Percentiles rank a stretch among this genome's conserved stretches.
Evolutionary conservation across 2,329 filamentous ascomycete species (phyloP).

Genomic region (Dactylellina haptotyla): DNA sequence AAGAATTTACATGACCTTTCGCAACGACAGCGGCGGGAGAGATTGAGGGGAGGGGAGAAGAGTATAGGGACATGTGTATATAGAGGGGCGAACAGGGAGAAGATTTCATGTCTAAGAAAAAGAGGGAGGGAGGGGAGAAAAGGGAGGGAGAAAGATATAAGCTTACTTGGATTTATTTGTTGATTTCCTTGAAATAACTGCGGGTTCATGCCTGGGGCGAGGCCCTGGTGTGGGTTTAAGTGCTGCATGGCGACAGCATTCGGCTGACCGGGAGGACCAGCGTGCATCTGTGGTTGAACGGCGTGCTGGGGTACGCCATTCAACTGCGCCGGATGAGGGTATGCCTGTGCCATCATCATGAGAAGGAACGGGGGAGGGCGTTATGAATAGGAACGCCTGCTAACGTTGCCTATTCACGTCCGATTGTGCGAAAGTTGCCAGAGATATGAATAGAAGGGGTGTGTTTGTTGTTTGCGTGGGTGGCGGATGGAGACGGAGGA

Average conservation of each 20-base stretch:
- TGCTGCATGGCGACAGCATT: slow-evolving; percentile 57
- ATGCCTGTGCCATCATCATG: slow-evolving; percentile 58
- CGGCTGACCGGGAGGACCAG: slow-evolving; percentile 57
- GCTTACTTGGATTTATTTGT: slow-evolving; percentile 47
- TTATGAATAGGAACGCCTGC: slow-evolving; percentile 43
- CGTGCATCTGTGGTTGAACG: slow-evolving; percentile 58
- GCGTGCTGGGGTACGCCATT: slow-evolving; percentile 57
- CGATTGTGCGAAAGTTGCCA: slow-evolving; percentile 17
- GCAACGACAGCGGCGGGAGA: slow-evolving; percentile 36
- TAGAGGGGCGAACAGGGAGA: too few relatives aligned
- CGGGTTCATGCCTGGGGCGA: slow-evolving; percentile 43
- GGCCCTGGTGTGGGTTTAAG: slow-evolving; percentile 56
- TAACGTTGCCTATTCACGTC: slow-evolving; percentile 53
- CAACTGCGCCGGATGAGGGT: slow-evolving; percentile 57
- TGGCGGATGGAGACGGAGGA: not conserved
- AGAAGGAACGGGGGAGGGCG: slow-evolving; percentile 21
- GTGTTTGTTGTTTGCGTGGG: slow-evolving; percentile 14
- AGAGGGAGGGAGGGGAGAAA: not conserved
- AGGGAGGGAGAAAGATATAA: not conserved
- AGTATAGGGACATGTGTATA: not conserved
- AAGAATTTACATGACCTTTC: slow-evolving; percentile 49
- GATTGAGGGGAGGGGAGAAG: not conserved
- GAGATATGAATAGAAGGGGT: not conserved
- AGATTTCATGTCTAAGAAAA: too few relatives aligned
- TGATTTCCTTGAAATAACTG: slow-evolving; percentile 47